Evolutionary conservation across 2,329 filamentous ascomycete genomes (phyloP), one percentile per base, ranked within the genome.

Genomic region (Colletotrichum scovillei): DNA sequence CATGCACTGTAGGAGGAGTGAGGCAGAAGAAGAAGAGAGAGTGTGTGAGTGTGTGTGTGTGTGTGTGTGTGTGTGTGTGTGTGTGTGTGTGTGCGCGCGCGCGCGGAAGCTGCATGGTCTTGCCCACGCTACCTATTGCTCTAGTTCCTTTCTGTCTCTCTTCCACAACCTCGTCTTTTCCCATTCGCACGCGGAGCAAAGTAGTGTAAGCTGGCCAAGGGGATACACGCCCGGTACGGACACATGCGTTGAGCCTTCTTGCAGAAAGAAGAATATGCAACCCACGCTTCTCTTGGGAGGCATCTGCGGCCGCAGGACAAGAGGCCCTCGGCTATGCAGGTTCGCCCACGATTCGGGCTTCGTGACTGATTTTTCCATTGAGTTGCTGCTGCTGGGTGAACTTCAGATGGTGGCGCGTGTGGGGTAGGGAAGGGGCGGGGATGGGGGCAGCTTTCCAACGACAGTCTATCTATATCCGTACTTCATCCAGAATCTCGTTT

Each of bases 291-390:
- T 60, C 30, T 65, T 72, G 72, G 74, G 71, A 70, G 16, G 66
- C 66, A 26, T 57, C 16, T 72, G 38, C 75, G 80, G 80, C 76
- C 79, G 81, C 81, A 82, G 79, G 80, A 79, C 76, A 75, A 78
- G 79, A 79, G 80, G 75, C 81, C 81, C 79, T 82, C 81, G 81
- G 81, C 75, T 83, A 83, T 83, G 81, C 81, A 83, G 77, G 75
- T 65, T 49, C 67, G 69, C n/a, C 72, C 68, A 65, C 69, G 66
- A 65, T 65, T 66, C 63, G 46, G 30, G 57, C 71, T 58, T 66
- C 67, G 53, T 28, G 26, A 49, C 55, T 70, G 22, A 28, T 49
- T 49, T 7, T 49, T 7, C 9, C 32, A 11, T 49, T 49, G 42
- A 16, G 30, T 53, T 68, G 38, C 38, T 69, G 65, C 53, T 52